Evolutionary conservation across 2,329 filamentous ascomycete species (phyloP), one percentile per base, ranked within the genome.

Genomic region (Amauroascus niger): DNA sequence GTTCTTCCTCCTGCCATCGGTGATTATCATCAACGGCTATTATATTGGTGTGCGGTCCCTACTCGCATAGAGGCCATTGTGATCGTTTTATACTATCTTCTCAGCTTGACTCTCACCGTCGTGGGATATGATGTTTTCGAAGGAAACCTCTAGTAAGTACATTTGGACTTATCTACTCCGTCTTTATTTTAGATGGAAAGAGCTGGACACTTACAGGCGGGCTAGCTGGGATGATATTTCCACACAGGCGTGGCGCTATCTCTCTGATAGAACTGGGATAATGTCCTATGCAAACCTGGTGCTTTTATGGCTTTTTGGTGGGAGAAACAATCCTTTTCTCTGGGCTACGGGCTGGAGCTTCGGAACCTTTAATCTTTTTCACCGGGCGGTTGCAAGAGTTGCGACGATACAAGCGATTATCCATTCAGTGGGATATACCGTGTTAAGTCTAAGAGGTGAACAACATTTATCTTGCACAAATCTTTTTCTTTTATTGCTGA

Each of bases 261-360:
- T 81, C 0, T 78, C 80, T 0, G 81, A 85, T 56, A 76, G 83
- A 8, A 82, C 81, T 0, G 82, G 83, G 0, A 77, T 83, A 30
- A 73, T 87, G 22, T 78, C 80, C 0, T 79, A 82, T 59, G 79
- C 78, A 3, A 84, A 84, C 57, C 74, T 86, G 6, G 80, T 81
- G 0, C 61, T 84, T 1, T 68, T 86, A 0, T 86, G 82, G 81
- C 65, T 86, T 0, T 86, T 87, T 58, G 79, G 78, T 0, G 79
- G 80, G 62, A 73, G 84, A 8, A 87, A 87, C 57, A 85, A 87
- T 49, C 61, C 82, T 0, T 73, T 86, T 14, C 70, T 85, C 52
- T 84, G 80, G 80, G 63, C 81, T 0, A 86, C 84, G 0, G 83
- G 83, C 0, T 87, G 83, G 82, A 80, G 79, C 9, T 86, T 83